Evolutionary conservation across 805 yeast species (phyloP).

Genomic region (Saccharomycopsis fibuligera): DNA sequence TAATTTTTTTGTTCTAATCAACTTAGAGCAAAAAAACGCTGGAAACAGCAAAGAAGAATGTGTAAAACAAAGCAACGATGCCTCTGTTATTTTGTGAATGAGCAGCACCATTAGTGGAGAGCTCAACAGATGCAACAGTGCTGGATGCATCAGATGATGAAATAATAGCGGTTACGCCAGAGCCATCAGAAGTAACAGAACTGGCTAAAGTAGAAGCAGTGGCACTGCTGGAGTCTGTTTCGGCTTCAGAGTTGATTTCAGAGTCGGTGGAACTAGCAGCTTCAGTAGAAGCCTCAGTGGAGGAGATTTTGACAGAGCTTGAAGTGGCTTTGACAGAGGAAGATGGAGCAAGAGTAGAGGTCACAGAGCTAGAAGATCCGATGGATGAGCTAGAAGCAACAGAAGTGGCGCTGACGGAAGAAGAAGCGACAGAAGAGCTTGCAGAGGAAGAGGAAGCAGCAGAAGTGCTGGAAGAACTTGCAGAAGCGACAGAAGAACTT

Average conservation of each 20-base stretch:
- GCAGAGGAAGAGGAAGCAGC: no score
- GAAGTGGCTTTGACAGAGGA: background rate
- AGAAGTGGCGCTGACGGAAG: slow-evolving; percentile 23
- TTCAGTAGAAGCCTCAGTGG: background rate
- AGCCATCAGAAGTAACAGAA: no score
- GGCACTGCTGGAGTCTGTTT: background rate
- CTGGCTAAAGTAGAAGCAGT: background rate
- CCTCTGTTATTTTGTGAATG: no score
- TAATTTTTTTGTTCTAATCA: no score
- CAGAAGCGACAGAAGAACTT: slow-evolving; percentile 1
- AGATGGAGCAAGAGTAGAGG: background rate
- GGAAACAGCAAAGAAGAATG: no score
- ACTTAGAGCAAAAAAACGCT: no score
- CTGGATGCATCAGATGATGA: no score
- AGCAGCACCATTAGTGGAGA: no score
- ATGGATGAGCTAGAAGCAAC: slow-evolving; percentile 20
- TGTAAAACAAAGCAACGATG: no score
- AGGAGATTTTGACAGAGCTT: background rate
- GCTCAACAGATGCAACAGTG: no score
- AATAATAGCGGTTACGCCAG: no score
- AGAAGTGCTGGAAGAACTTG: background rate
- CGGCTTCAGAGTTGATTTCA: background rate
- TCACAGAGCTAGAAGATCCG: slow-evolving; percentile 12
- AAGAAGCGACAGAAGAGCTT: slow-evolving; percentile 23
- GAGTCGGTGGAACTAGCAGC: background rate